Evolutionary conservation across 495 filamentous ascomycete genomes (phyloP).

Genomic region (Podospora pseudopauciseta): DNA sequence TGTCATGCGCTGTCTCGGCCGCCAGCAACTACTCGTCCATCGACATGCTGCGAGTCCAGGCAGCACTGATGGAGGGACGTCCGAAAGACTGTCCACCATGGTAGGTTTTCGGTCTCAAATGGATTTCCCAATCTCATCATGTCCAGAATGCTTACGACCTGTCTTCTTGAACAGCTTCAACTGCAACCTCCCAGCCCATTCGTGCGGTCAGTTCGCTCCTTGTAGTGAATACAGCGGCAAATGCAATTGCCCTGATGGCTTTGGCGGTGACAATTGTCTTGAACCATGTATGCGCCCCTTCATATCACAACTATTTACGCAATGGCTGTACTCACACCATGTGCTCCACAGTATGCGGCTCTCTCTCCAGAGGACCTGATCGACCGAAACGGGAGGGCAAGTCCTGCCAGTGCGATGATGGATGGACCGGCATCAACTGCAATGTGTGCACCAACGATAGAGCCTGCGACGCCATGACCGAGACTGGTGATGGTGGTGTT

Average conservation of each 20-base stretch:
- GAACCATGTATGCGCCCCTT: constrained; percentile 55
- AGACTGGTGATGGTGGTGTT: constrained; percentile 69
- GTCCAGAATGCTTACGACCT: constrained; percentile 18
- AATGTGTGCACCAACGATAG: constrained; percentile 85
- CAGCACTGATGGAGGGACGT: constrained; percentile 49
- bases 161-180: constrained; percentile 67
- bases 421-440: constrained; percentile 98
- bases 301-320: not conserved
- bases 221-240: constrained; percentile 87
- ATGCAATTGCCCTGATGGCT: constrained; percentile 87
- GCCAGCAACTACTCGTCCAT: constrained; percentile 44
- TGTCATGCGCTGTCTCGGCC: constrained; percentile 41
- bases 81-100: constrained; percentile 63
- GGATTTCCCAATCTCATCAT: not conserved
- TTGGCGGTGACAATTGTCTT: constrained; percentile 88
- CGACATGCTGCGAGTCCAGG: constrained; percentile 51
- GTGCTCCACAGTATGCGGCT: constrained; percentile 64
- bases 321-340: constrained; percentile 13
- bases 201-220: constrained; percentile 79
- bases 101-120: constrained; percentile 36
- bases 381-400: constrained; percentile 64
- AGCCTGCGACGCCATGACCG: constrained; percentile 83
- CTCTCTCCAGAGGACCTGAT: constrained; percentile 73
- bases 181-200: constrained; percentile 89
- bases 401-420: constrained; percentile 82